phyloP scores from a whole-genome alignment of 306 rosid species.

The Prosopis cineraria region DNA sequence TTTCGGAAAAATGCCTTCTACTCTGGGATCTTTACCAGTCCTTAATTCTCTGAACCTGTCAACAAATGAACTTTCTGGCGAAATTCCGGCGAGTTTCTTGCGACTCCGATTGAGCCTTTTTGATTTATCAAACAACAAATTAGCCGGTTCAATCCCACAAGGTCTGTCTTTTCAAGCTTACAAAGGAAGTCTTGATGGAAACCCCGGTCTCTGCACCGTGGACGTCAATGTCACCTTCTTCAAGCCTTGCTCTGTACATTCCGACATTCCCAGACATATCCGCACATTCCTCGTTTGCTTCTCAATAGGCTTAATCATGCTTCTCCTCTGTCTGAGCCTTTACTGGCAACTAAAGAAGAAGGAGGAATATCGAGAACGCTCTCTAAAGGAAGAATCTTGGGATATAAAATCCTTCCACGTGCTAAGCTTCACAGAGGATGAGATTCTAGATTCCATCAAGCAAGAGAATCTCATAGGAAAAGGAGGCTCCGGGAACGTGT shows the following conservation, averaged over 20 bases:
- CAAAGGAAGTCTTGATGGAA: slow-evolving; percentile 78
- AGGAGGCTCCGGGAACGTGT: slow-evolving; percentile 95
- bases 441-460: slow-evolving; percentile 81
- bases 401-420: slow-evolving; percentile 87
- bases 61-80: slow-evolving; percentile 60
- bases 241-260: slow-evolving; percentile 47
- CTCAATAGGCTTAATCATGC: slow-evolving; percentile 34
- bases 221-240: slow-evolving; percentile 37
- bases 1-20: slow-evolving; percentile 63
- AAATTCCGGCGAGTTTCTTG: slow-evolving; percentile 61
- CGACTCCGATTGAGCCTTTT: slow-evolving; percentile 64
- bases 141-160: slow-evolving; percentile 64
- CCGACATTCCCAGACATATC: slow-evolving; percentile 48
- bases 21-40: slow-evolving; percentile 61
- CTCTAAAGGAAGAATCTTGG: slow-evolving; percentile 85
- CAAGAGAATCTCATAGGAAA: slow-evolving; percentile 85
- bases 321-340: slow-evolving; percentile 38
- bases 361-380: slow-evolving; percentile 50
- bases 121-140: slow-evolving; percentile 65
- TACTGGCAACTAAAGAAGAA: slow-evolving; percentile 44
- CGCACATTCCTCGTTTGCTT: slow-evolving; percentile 60
- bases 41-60: slow-evolving; percentile 72
- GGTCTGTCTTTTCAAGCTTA: slow-evolving; percentile 66
- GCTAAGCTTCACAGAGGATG: slow-evolving; percentile 71
- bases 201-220: slow-evolving; percentile 64